Base-by-base conservation (phyloP, 805 yeast species). In the Diddensiella caesifluorescens region DNA sequence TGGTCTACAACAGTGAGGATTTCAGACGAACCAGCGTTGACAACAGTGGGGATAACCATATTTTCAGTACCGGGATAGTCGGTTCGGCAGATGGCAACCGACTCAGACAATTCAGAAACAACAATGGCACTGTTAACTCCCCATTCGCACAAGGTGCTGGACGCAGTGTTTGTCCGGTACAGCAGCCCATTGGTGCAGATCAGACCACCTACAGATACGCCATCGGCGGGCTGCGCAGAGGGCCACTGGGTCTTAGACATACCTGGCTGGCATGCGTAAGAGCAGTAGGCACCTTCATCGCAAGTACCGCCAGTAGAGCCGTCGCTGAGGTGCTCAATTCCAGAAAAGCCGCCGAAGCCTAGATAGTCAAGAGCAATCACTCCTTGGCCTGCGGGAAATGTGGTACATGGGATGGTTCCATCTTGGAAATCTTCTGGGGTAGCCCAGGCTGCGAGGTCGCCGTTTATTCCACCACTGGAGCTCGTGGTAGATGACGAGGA, bases 211-310 rank as follows among this genome's bases (percentile, higher is more conserved):
- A 90, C 78, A 33, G 97, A 83, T 44, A 82, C 83, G 70, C 97
- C 97, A 64, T 70, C 75, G 42, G 83, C 51, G 43, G 97, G 97
- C 73, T 90, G 98, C 42, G 62, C 52, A 34, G 80, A 67, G 50
- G 97, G 97, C 95, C 95, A 90, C 73, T 90, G 98, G 43, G 97
- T 87, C 79, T 90, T 90, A 59, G 97, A 86, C 95, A 87, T 86
- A 76, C 97, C 98, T 32, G 96, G 79, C 72, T 88, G 94, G 73
- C 98, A 90, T 46, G 97, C 95, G 68, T 90, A 90, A 46, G 97
- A 90, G 71, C 98, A 90, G 79, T 85, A 87, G 58, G 77, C 77
- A 45, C 97, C 97, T 54, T 89, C 96, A 49, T 70, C 63, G 74
- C 98, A 90, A 35, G 74, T 57, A 36, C 70, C 63, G 42, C 74